phyloP scores from a whole-genome alignment of 371 early-diverging fungal genomes.

The Ordospora pajunii region DNA sequence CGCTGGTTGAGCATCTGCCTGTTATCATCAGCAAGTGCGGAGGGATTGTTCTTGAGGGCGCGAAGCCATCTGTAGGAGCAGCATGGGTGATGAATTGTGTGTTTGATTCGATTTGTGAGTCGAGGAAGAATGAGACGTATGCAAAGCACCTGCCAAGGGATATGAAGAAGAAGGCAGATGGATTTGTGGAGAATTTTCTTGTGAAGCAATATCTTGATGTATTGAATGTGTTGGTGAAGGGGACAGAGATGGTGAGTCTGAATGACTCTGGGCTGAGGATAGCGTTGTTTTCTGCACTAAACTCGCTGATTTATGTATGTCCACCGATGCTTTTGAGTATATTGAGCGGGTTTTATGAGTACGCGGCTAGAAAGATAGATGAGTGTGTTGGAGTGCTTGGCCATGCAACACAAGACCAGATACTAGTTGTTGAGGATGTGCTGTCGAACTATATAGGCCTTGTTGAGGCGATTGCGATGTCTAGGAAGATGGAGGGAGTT shows the following conservation, averaged over 20 bases:
- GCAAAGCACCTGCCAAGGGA: constrained; percentile 4
- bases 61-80: constrained; percentile 37
- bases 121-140: neutral
- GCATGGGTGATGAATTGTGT: constrained; percentile 41
- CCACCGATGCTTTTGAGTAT: neutral
- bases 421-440: constrained; percentile 51
- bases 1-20: constrained; percentile 16
- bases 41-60: constrained; percentile 6
- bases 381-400: constrained; percentile 22
- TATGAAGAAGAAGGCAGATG: neutral
- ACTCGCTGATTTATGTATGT: constrained; percentile 28
- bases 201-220: constrained; percentile 39
- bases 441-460: constrained; percentile 50
- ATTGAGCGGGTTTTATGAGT: constrained; percentile 28
- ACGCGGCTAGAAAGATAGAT: constrained; percentile 23
- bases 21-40: constrained; percentile 24
- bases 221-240: constrained; percentile 20
- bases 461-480: constrained; percentile 19
- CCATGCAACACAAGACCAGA: constrained; percentile 7
- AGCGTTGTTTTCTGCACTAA: constrained; percentile 46
- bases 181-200: constrained; percentile 15
- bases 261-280: constrained; percentile 41
- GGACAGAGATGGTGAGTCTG: constrained; percentile 13
- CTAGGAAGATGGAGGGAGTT: neutral
- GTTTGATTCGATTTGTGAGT: constrained; percentile 15